Conservation (phyloP, 2,329 filamentous ascomycete genomes). For the Ascochyta pisi region DNA sequence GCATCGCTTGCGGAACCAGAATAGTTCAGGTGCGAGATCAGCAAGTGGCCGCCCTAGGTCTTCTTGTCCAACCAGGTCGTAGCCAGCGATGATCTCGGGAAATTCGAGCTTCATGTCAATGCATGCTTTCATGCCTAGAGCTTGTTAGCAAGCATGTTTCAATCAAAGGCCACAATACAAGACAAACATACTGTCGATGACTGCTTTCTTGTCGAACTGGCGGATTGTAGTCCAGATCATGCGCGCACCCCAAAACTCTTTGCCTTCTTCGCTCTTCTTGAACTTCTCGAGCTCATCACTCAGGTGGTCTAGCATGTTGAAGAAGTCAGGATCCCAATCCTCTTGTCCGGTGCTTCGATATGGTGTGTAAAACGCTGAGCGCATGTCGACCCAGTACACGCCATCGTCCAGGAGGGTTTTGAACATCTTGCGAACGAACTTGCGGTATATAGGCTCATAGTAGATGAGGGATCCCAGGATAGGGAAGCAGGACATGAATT, state of each 20-base stretch:
- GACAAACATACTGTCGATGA: constrained; percentile 66
- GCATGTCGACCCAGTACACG: constrained; percentile 82
- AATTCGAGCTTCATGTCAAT: constrained; percentile 80
- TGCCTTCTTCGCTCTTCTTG: constrained; percentile 72
- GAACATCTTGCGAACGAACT: constrained; percentile 76
- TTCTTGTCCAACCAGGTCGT: constrained; percentile 90
- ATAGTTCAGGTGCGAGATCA: constrained; percentile 81
- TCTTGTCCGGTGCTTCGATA: constrained; percentile 72
- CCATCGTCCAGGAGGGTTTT: constrained; percentile 78
- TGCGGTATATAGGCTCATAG: constrained; percentile 88
- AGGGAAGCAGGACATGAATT: constrained; percentile 77
- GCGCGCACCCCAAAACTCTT: constrained; percentile 81
- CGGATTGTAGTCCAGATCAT: constrained; percentile 86
- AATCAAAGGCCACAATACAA: background rate
- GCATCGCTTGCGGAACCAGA: constrained; percentile 93
- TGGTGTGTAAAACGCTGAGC: constrained; percentile 74
- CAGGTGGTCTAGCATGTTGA: constrained; percentile 73
- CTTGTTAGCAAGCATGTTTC: background rate
- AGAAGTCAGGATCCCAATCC: constrained; percentile 70
- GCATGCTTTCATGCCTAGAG: constrained; percentile 77
- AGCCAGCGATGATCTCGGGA: constrained; percentile 82
- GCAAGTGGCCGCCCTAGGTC: constrained; percentile 76
- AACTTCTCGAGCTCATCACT: constrained; percentile 81
- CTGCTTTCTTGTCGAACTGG: constrained; percentile 65
- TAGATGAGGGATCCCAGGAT: constrained; percentile 77